A percentile compares a stretch with the other conserved stretches of the same genome.
phyloP scores from a whole-genome alignment of 1,284 basidiomycete species.

The Irpex sp. region DNA sequence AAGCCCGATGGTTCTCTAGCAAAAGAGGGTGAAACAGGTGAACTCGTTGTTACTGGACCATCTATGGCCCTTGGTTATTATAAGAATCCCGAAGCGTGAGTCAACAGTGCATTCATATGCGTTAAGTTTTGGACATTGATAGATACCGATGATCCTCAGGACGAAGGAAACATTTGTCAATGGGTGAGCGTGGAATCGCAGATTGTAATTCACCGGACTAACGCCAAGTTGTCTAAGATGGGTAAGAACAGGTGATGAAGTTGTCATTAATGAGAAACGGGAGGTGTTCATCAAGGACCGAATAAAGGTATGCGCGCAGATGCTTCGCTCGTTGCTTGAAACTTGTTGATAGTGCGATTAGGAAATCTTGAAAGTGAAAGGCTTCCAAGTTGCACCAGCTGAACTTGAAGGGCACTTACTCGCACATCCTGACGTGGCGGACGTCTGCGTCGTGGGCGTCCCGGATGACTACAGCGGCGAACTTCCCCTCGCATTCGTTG shows the following conservation, averaged over 20 bases:
- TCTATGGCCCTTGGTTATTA: slow-evolving; percentile 41
- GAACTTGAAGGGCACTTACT: slow-evolving; percentile 58
- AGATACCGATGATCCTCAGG: slow-evolving; percentile 12
- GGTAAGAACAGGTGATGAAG: slow-evolving; percentile 44
- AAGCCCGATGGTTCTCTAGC: slow-evolving; percentile 37
- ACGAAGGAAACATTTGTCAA: slow-evolving; percentile 40
- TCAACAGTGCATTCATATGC: slow-evolving; percentile 10
- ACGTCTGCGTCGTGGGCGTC: slow-evolving; percentile 74
- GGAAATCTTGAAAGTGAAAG: slow-evolving; percentile 66
- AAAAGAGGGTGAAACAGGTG: slow-evolving; percentile 37
- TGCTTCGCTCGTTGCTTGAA: background rate
- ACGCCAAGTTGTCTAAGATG: slow-evolving; percentile 27
- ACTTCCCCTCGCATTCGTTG: slow-evolving; percentile 72
- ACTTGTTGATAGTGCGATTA: slow-evolving; percentile 17
- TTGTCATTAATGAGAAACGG: slow-evolving; percentile 34
- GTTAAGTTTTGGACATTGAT: background rate
- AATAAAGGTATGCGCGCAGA: slow-evolving; percentile 31
- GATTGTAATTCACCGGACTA: background rate
- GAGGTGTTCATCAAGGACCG: slow-evolving; percentile 43
- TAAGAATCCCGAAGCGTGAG: slow-evolving; percentile 46
- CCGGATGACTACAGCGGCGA: slow-evolving; percentile 80
- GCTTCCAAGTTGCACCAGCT: slow-evolving; percentile 55
- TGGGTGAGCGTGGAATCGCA: slow-evolving; percentile 22
- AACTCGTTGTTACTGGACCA: slow-evolving; percentile 38
- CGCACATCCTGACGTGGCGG: slow-evolving; percentile 64